These are phyloP conservation scores for Fusarium lateritium DNA, from an alignment of 2,329 filamentous ascomycete genomes.

Conservation along the genomic window DNA sequence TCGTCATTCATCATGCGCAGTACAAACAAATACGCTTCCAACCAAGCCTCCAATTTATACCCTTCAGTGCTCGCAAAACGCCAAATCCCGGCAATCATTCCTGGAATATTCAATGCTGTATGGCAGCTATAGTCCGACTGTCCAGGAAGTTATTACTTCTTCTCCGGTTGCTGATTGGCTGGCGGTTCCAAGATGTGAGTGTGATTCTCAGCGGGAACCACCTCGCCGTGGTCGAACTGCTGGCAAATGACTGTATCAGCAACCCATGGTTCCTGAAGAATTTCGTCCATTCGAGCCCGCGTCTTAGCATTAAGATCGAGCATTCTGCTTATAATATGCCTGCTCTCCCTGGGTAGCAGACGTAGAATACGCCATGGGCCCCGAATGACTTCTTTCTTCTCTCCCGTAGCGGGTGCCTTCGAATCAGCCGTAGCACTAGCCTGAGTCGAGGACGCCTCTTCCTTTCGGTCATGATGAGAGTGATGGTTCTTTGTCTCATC, in stretches of 20 bases:
- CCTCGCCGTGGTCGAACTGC: conserved; percentile 78
- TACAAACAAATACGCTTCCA: conserved; percentile 39
- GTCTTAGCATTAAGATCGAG: conserved; percentile 88
- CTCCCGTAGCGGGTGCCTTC: conserved; percentile 49
- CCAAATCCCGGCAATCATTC: conserved; percentile 35
- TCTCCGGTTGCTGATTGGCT: conserved; percentile 56
- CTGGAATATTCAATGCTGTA: conserved; percentile 14
- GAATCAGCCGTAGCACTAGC: conserved; percentile 19
- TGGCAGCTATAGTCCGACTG: conserved; percentile 1
- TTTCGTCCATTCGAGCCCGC: conserved; percentile 87
- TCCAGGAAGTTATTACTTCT: conserved; percentile 39
- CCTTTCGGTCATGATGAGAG: conserved; percentile 38
- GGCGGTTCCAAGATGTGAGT: conserved; percentile 87
- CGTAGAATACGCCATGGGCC: conserved; percentile 93
- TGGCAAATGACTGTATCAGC: conserved; percentile 85
- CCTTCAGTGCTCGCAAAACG: conserved; percentile 44
- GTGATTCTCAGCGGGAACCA: conserved; percentile 83
- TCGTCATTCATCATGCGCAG: conserved; percentile 40
- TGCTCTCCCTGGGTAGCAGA: conserved; percentile 87
- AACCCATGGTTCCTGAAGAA: conserved; percentile 93
- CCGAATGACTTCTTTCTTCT: conserved; percentile 84
- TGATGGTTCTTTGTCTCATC: conserved; percentile 51
- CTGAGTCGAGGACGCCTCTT: conserved; percentile 34
- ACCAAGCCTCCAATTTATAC: conserved; percentile 33
- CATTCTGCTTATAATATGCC: conserved; percentile 93